Evolutionary conservation across 768 basidiomycete species (phyloP).

Genomic region (Imleria badia): DNA sequence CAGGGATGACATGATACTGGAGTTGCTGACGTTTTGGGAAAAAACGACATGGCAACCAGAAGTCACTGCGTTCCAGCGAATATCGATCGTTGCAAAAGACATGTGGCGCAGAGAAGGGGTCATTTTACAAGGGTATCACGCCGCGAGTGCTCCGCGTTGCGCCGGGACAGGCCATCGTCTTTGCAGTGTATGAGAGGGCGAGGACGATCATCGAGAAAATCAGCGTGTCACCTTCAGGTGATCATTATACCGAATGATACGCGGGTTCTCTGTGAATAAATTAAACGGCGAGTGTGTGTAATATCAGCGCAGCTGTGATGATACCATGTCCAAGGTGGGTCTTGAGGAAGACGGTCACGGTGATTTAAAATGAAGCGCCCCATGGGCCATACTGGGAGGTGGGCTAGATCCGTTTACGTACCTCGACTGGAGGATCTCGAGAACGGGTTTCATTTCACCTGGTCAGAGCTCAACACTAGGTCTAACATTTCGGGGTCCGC

Average conservation of each 20-base stretch:
- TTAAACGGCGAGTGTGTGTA: too few species aligned
- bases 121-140: constrained; percentile 99
- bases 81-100: constrained; percentile 77
- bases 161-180: constrained; percentile 95
- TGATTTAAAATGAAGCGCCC: too few species aligned
- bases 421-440: too few species aligned
- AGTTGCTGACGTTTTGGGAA: constrained; percentile 4
- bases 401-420: too few species aligned
- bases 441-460: too few species aligned
- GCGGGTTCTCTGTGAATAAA: neutral
- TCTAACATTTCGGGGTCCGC: too few species aligned
- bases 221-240: constrained; percentile 51
- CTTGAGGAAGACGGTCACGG: too few species aligned
- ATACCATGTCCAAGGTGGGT: too few species aligned
- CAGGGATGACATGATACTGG: neutral
- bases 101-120: constrained; percentile 95
- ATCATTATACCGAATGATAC: constrained; percentile 69
- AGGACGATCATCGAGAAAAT: constrained; percentile 71
- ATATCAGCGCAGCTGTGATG: too few species aligned
- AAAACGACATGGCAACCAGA: constrained; percentile 75
- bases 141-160: constrained; percentile 95
- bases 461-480: too few species aligned
- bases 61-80: constrained; percentile 75
- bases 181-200: constrained; percentile 94
- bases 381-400: too few species aligned